phyloP scores from a whole-genome alignment of 177 flowering plant species.

The Tripterygium wilfordii region DNA sequence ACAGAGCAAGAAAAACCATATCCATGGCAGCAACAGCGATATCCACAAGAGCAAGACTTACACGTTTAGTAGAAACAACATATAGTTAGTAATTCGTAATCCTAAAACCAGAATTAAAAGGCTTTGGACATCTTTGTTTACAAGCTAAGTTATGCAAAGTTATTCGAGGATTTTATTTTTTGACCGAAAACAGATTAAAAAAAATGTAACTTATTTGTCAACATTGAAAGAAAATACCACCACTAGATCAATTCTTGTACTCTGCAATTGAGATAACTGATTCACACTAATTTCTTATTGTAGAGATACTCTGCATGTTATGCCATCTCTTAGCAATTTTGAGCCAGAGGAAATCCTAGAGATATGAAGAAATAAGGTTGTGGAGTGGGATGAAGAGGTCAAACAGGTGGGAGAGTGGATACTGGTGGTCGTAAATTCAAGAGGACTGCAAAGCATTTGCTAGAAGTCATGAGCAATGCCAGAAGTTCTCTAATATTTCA shows the following conservation, averaged over 20 bases:
- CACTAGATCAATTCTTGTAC: too few species aligned
- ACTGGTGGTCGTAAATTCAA: slow-evolving; percentile 42
- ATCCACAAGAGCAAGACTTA: slow-evolving; percentile 17
- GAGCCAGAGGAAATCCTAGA: slow-evolving; percentile 36
- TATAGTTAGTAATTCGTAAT: slow-evolving; percentile 25
- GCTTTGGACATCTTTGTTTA: too few species aligned
- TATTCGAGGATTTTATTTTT: too few species aligned
- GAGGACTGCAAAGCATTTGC: too few species aligned
- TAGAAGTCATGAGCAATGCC: too few species aligned
- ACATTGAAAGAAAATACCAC: too few species aligned
- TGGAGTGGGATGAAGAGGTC: slow-evolving; percentile 32
- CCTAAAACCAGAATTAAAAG: too few species aligned
- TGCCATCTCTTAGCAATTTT: slow-evolving; percentile 21
- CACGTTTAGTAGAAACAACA: slow-evolving; percentile 31
- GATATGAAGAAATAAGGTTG: slow-evolving; percentile 30
- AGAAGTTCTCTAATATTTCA: too few species aligned
- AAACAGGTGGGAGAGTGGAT: slow-evolving; percentile 27
- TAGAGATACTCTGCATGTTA: slow-evolving; percentile 48
- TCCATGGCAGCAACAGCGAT: neutral
- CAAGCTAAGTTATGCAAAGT: too few species aligned
- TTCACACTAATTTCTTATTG: neutral
- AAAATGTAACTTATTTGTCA: too few species aligned
- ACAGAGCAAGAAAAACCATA: too few species aligned
- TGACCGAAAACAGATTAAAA: too few species aligned
- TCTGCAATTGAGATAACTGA: neutral